These are phyloP conservation scores for Leptographium galeiforme DNA, from an alignment of 2,329 filamentous ascomycete genomes.

Conservation along the genomic window DNA sequence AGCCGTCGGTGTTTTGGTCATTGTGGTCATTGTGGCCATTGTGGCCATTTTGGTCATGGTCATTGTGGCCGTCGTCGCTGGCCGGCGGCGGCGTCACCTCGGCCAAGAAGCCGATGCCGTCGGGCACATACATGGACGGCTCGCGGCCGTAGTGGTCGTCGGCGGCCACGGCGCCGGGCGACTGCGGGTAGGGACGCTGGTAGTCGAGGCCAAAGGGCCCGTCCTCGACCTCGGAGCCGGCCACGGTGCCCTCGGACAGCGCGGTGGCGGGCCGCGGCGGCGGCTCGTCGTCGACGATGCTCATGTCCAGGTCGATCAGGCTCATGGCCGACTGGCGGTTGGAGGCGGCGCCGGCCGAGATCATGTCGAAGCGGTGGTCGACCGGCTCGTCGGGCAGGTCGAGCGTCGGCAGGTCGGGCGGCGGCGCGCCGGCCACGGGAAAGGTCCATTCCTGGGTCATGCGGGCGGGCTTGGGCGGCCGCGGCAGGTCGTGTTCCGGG, in stretches of 20 bases:
- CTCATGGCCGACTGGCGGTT: slow-evolving; percentile 21
- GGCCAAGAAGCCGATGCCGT: slow-evolving; percentile 15
- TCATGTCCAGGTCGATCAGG: slow-evolving; percentile 21
- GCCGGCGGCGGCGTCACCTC: slow-evolving; percentile 22
- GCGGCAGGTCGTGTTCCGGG: neutral
- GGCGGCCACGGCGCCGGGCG: slow-evolving; percentile 5
- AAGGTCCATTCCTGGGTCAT: slow-evolving; percentile 3
- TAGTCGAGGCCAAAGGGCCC: slow-evolving; percentile 30
- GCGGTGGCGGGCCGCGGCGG: slow-evolving; percentile 44
- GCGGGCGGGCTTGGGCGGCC: neutral
- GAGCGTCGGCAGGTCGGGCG: slow-evolving; percentile 25
- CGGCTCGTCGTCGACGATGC: slow-evolving; percentile 28
- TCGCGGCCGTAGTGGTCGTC: slow-evolving; percentile 26
- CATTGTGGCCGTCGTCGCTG: neutral
- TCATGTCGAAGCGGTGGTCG: slow-evolving; percentile 10
- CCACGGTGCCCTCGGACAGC: slow-evolving; percentile 35
- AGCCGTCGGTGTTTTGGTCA: no score
- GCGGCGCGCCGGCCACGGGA: slow-evolving; percentile 13
- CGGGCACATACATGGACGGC: slow-evolving; percentile 46
- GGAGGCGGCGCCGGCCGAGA: slow-evolving; percentile 3
- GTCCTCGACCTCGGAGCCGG: slow-evolving; percentile 18
- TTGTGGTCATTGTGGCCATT: neutral
- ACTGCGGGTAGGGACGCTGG: slow-evolving; percentile 11
- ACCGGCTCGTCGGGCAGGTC: slow-evolving; percentile 20
- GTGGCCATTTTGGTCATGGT: neutral